These are phyloP conservation scores for Entomortierella parvispora DNA, from an alignment of 192 early-diverging fungal species.

Conservation along the genomic window DNA sequence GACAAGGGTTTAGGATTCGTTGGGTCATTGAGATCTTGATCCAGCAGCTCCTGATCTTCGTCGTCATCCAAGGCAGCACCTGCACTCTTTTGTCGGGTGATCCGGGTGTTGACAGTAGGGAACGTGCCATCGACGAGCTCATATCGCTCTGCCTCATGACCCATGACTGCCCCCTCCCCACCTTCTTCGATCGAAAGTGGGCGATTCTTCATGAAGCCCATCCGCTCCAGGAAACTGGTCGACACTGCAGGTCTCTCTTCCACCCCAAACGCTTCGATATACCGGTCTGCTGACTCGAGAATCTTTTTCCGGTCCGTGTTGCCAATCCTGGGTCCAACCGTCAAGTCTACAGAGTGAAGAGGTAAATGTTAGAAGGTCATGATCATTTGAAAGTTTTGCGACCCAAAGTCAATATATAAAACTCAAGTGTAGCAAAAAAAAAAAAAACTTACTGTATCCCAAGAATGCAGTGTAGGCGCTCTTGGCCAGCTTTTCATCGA, in stretches of 20 bases:
- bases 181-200: slow-evolving; percentile 10
- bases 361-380: background rate
- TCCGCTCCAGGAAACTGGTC: slow-evolving; percentile 52
- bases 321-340: slow-evolving; percentile 43
- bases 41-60: background rate
- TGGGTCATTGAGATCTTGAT: background rate
- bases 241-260: slow-evolving; percentile 55
- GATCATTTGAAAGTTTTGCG: background rate
- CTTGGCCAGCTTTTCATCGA: slow-evolving; percentile 46
- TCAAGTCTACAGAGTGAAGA: slow-evolving; percentile 24
- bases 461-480: slow-evolving; percentile 47
- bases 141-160: slow-evolving; percentile 7
- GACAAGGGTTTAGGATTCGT: background rate
- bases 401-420: background rate
- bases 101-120: slow-evolving; percentile 40
- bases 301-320: slow-evolving; percentile 42
- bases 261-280: slow-evolving; percentile 57
- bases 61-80: slow-evolving; percentile 1
- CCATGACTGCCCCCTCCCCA: background rate
- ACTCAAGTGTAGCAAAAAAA: background rate
- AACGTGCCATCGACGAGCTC: slow-evolving; percentile 48
- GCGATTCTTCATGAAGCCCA: slow-evolving; percentile 53
- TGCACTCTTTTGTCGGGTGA: slow-evolving; percentile 28
- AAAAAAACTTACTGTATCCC: slow-evolving; percentile 43
- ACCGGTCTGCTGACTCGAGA: slow-evolving; percentile 51